Evolutionary conservation across 345 rosid species (phyloP), one percentile per base, ranked within the genome.

Genomic region (Heritiera littoralis): DNA sequence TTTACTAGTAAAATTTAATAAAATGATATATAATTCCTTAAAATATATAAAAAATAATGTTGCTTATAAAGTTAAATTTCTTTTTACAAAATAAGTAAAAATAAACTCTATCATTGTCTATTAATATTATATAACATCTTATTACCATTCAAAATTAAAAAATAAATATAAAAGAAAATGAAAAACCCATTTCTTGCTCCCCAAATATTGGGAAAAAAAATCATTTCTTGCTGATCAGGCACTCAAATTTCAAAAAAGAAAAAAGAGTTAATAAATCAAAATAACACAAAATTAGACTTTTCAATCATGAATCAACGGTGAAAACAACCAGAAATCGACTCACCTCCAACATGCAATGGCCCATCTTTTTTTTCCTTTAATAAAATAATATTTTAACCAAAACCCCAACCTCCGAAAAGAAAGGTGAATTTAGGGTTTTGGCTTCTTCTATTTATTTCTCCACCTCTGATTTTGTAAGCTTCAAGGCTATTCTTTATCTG

Each of bases 341-440:
- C 66, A 66, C 20, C 17, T 40, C 66, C 17, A 11, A 40, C 66
- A 78, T 68, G 68, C 68, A 15, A 69, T 68, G 56, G 80, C 15
- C 54, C 23, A 15, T 1, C 20, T 6, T 8, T 0, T 28, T 40
- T 56, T 66, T 52, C 6, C 65, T 41, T 3, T 2, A 45, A 41
- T 14, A 78, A 76, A 46, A 43, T 12, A 61, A 23, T 12, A 61
- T 28, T 76, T 61, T 9, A 76, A 30, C 70, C 56, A 46, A 76
- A 63, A 58, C 12, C 64, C 74, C 54, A 23, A 7, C 5, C 5
- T 14, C 80, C 58, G 7, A 41, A 77, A 69, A 58, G 48, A 1
- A 56, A 30, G 56, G 66, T 18, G 56, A 18, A 15, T 23, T 78
- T 78, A 56, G 75, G 76, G 80, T 43, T 68, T 72, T 35, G 76